Conservation (phyloP, 176 grass and related monocot species). For the Oryza nivara region DNA sequence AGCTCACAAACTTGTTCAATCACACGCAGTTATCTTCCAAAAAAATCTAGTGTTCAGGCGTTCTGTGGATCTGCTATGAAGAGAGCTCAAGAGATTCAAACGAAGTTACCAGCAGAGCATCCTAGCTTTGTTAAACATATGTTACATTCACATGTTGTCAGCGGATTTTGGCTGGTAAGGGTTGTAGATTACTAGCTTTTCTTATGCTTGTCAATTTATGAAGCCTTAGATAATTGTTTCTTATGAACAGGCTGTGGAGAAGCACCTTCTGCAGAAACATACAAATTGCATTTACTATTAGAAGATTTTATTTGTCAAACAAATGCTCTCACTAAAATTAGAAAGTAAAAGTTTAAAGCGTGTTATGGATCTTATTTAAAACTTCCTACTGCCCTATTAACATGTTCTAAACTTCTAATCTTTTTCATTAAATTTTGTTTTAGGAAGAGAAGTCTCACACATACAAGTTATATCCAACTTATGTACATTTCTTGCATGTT, state of each 20-base stretch:
- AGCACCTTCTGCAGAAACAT: constrained; percentile 17
- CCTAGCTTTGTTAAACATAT: constrained; percentile 47
- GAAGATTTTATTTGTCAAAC: constrained; percentile 12
- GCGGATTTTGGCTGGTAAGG: constrained; percentile 57
- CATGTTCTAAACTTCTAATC: neutral
- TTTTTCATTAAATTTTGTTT: constrained; percentile 11
- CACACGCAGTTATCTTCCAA: constrained; percentile 7
- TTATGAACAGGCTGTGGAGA: neutral
- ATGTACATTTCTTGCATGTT: neutral
- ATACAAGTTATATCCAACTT: constrained; percentile 4
- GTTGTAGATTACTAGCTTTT: constrained; percentile 11
- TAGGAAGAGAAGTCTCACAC: neutral
- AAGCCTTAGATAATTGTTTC: neutral
- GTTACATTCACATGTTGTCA: constrained; percentile 52
- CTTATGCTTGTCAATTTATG: neutral
- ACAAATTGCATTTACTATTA: constrained; percentile 4
- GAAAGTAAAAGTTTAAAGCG: constrained; percentile 4
- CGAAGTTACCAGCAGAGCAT: constrained; percentile 41
- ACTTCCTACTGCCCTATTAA: neutral
- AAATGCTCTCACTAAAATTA: neutral
- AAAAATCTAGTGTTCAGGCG: neutral
- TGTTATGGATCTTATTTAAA: neutral
- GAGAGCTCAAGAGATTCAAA: constrained; percentile 44
- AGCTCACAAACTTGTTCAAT: neutral
- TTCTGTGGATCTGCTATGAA: constrained; percentile 31